Percentiles rank a stretch among this genome's conserved stretches.
Evolutionary conservation across 139 green algal genomes (phyloP).

Genomic region (Raphidocelis subcapitata): DNA sequence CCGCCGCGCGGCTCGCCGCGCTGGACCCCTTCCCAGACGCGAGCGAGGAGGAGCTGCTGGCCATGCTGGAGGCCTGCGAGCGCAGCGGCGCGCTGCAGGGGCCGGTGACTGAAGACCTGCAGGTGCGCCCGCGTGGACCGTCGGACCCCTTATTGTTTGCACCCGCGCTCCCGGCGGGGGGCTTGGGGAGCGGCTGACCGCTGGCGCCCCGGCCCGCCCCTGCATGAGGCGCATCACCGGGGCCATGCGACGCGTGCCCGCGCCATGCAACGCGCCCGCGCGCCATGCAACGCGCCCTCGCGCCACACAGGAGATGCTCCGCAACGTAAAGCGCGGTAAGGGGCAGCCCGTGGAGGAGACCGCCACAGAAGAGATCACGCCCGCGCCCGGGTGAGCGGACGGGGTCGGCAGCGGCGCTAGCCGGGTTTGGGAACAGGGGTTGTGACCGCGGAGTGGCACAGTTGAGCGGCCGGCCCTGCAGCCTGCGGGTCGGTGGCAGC

Average conservation of each 20-base stretch:
- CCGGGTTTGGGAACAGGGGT: no score
- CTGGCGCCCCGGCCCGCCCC: no score
- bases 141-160: no score
- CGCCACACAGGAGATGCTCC: conserved; percentile 44
- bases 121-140: no score
- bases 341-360: conserved; percentile 26
- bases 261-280: no score
- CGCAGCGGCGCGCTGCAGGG: not conserved
- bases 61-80: conserved; percentile 17
- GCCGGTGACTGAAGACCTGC: conserved; percentile 15
- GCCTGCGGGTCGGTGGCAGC: no score
- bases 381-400: conserved; percentile 43
- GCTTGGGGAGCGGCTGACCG: no score
- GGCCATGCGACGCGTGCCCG: no score
- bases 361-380: conserved; percentile 39
- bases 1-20: not conserved
- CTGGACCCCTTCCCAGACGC: not conserved
- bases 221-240: no score
- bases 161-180: conserved; percentile 18
- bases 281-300: no score
- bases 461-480: no score
- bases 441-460: no score
- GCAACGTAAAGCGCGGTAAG: conserved; percentile 46
- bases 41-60: conserved; percentile 7
- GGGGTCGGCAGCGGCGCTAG: not conserved